Conservation (phyloP, 75 land plant species). For the Larix kaempferi region DNA sequence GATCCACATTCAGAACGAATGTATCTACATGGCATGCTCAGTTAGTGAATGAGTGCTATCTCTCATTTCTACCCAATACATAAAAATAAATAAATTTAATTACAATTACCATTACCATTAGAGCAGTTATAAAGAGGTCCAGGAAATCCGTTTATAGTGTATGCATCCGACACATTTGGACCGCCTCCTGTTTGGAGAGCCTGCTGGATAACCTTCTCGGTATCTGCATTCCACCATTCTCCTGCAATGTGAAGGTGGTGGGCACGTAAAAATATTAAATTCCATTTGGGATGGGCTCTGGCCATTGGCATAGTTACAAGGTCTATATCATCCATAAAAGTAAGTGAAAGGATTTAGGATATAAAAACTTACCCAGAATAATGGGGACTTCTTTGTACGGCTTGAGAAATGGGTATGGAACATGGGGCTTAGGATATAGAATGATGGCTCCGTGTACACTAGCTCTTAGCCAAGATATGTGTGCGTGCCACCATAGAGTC, state of each 20-base stretch:
- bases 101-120: conserved; percentile 13
- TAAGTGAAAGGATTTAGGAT: too few relatives aligned
- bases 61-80: too few relatives aligned
- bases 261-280: too few relatives aligned
- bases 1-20: conserved; percentile 40
- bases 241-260: conserved; percentile 20
- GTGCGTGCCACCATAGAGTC: conserved; percentile 39
- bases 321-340: too few relatives aligned
- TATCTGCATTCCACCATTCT: conserved; percentile 56
- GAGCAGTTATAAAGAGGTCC: conserved; percentile 60
- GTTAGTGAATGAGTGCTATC: too few relatives aligned
- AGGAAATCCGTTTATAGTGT: conserved; percentile 59
- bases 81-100: background rate
- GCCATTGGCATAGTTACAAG: background rate
- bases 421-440: conserved; percentile 32
- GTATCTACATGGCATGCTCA: conserved; percentile 25
- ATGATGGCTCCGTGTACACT: conserved; percentile 55
- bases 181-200: conserved; percentile 44
- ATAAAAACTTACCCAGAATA: conserved; percentile 38
- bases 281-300: background rate
- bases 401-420: conserved; percentile 32
- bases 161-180: conserved; percentile 45
- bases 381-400: conserved; percentile 41
- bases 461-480: conserved; percentile 47
- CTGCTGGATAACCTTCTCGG: conserved; percentile 35